Percentiles rank a stretch among this genome's conserved stretches.
Conservation (phyloP, 805 yeast species). For the Scheffersomyces stipitis region DNA sequence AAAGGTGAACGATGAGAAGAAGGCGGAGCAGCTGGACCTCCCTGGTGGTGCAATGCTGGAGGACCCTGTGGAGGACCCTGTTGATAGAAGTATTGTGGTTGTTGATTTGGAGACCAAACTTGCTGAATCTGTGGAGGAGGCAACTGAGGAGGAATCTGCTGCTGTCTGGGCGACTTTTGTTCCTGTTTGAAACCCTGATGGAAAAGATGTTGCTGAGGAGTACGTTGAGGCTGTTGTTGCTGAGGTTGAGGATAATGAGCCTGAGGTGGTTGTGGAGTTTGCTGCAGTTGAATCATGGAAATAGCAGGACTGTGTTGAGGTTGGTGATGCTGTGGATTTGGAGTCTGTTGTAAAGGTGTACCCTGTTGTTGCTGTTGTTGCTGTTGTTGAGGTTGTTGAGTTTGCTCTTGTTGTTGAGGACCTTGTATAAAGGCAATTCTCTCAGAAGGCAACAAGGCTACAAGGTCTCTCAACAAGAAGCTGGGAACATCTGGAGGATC, state of each 20-base stretch:
- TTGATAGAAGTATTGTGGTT: constrained; percentile 21
- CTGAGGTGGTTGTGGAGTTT: constrained; percentile 3
- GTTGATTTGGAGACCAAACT: constrained; percentile 22
- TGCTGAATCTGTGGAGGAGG: constrained; percentile 27
- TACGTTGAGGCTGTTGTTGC: constrained; percentile 5
- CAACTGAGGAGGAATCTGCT: constrained; percentile 19
- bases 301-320: constrained; percentile 5
- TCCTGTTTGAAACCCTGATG: constrained; percentile 11
- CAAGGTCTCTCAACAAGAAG: constrained; percentile 40
- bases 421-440: constrained; percentile 39
- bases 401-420: constrained; percentile 3
- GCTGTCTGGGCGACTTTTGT: constrained; percentile 15
- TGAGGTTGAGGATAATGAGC: constrained; percentile 8
- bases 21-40: constrained; percentile 4
- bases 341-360: constrained; percentile 4
- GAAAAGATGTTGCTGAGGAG: constrained; percentile 13
- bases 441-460: constrained; percentile 42
- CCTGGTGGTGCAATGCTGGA: constrained; percentile 9
- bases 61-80: constrained; percentile 14
- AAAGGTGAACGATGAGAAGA: constrained; percentile 22
- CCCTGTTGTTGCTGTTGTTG: constrained; percentile 5
- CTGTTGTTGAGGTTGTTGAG: constrained; percentile 5
- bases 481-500: constrained; percentile 51
- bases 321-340: constrained; percentile 1
- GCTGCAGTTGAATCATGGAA: constrained; percentile 1